Percentiles rank a stretch among this genome's conserved stretches.
These are phyloP conservation scores for Trichoderma lentiforme DNA, from an alignment of 2,329 filamentous ascomycete genomes.

Conservation along the genomic window DNA sequence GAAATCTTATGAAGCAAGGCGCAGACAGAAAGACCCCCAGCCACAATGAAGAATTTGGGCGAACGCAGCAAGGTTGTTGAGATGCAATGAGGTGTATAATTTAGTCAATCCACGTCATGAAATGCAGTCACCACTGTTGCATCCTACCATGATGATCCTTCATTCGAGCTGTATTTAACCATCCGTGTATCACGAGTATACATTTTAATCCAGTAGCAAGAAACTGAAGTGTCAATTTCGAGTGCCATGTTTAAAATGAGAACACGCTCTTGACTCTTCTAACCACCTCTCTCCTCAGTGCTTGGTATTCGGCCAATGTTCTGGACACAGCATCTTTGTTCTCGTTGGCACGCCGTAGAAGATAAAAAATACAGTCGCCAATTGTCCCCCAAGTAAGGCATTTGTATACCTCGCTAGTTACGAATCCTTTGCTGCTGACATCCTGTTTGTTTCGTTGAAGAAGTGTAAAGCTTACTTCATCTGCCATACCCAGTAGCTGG, in stretches of 20 bases:
- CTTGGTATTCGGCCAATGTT: conserved; percentile 30
- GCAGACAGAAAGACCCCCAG: neutral
- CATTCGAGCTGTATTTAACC: neutral
- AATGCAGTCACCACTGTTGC: neutral
- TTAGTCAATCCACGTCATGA: neutral
- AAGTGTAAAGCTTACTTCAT: conserved; percentile 51
- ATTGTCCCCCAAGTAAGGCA: conserved; percentile 40
- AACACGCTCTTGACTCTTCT: conserved; percentile 29
- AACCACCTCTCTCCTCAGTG: conserved; percentile 30
- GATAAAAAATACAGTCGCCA: conserved; percentile 38
- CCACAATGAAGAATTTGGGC: neutral
- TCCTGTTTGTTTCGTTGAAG: conserved; percentile 35
- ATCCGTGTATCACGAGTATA: neutral
- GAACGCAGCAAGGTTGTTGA: neutral
- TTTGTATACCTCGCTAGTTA: conserved; percentile 36
- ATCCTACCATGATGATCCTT: neutral
- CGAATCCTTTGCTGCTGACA: conserved; percentile 12
- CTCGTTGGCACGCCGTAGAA: conserved; percentile 37
- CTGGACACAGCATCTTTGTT: conserved; percentile 37
- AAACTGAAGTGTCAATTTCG: neutral
- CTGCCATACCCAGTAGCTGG: conserved; percentile 57
- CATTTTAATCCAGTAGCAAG: neutral
- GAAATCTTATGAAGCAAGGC: neutral
- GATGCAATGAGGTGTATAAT: neutral
- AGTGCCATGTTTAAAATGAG: neutral